These are phyloP conservation scores for Ceratobasidium sp. DNA, from an alignment of 1,284 basidiomycete genomes.

Conservation along the genomic window DNA sequence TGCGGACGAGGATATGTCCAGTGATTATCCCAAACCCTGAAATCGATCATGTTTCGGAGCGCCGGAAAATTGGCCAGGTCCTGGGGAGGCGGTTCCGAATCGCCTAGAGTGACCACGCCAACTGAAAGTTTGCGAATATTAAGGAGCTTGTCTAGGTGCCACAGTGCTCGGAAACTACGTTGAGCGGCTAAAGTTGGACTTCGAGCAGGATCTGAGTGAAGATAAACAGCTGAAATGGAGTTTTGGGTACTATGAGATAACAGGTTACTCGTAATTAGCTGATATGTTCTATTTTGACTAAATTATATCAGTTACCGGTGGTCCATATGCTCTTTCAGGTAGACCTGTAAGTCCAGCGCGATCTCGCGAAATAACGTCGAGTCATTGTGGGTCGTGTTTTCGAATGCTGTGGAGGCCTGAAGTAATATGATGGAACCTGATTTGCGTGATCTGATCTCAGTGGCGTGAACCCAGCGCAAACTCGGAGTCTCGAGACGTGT, in stretches of 20 bases:
- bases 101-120: neutral
- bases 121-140: neutral
- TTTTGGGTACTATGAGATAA: neutral
- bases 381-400: neutral
- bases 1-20: neutral
- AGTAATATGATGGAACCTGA: neutral
- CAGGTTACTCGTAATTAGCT: neutral
- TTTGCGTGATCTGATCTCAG: too few species aligned
- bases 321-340: neutral
- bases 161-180: neutral
- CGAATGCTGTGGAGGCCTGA: neutral
- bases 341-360: neutral
- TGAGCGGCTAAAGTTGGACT: neutral
- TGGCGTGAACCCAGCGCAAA: too few species aligned
- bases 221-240: neutral
- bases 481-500: too few species aligned
- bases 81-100: neutral
- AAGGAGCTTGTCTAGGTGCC: neutral
- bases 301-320: neutral
- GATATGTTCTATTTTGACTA: rapidly evolving
- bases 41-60: neutral
- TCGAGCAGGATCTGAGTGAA: neutral
- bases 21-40: neutral
- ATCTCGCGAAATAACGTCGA: neutral
- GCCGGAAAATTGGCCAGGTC: neutral